Evolutionary conservation across 441 rosid genomes (phyloP).

Genomic region (Hypseocharis bilobata): DNA sequence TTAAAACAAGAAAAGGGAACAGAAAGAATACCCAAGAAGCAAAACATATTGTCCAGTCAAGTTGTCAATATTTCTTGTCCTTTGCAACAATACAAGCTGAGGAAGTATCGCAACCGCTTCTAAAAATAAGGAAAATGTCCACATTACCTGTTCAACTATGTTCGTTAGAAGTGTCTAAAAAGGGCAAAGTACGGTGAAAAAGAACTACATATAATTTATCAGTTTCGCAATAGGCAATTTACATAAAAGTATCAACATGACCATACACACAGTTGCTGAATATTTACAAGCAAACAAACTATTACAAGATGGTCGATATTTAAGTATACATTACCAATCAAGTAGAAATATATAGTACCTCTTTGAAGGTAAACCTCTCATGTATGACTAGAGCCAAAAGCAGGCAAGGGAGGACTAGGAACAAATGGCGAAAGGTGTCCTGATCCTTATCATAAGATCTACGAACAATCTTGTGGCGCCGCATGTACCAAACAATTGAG

Average conservation of each 20-base stretch:
- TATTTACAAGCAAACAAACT: neutral
- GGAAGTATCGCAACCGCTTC: constrained; percentile 66
- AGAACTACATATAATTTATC: neutral
- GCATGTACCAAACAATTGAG: constrained; percentile 58
- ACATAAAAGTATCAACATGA: neutral
- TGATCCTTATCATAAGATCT: constrained; percentile 54
- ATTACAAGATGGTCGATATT: neutral
- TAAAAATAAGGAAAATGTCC: constrained; percentile 51
- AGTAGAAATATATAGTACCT: constrained; percentile 28
- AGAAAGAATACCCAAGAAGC: constrained; percentile 48
- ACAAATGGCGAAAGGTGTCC: constrained; percentile 53
- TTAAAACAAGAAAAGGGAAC: neutral
- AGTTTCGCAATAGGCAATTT: neutral
- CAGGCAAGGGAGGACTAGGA: constrained; percentile 46
- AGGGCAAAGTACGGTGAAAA: neutral
- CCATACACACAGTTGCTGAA: neutral
- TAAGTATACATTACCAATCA: neutral
- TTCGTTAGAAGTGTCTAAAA: neutral
- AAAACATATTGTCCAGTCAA: constrained; percentile 58
- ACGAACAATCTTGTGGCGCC: constrained; percentile 44
- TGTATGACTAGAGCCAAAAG: constrained; percentile 45
- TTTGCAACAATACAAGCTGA: constrained; percentile 52
- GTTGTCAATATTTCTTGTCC: constrained; percentile 61
- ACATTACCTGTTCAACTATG: constrained; percentile 37
- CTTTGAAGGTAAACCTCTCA: constrained; percentile 39